Percentiles rank a stretch among this genome's conserved stretches.
phyloP scores from a whole-genome alignment of 2,329 filamentous ascomycete species.

The Aspergillus cejpii region DNA sequence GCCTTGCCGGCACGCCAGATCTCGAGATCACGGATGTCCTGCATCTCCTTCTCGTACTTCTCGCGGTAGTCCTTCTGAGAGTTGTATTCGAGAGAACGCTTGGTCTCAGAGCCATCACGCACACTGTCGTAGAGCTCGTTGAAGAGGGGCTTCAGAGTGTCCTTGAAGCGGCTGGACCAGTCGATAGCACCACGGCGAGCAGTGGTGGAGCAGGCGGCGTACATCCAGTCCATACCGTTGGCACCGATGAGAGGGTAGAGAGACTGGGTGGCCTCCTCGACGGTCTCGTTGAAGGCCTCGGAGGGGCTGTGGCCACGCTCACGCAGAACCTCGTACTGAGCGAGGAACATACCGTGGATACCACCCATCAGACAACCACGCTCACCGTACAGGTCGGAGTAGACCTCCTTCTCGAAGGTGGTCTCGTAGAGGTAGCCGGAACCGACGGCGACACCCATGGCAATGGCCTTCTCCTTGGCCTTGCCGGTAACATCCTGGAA shows the following conservation, averaged over 20 bases:
- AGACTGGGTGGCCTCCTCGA: constrained; percentile 97
- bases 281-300: constrained; percentile 99
- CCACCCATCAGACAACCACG: constrained; percentile 99
- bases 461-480: constrained; percentile 95
- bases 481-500: constrained; percentile 97
- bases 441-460: constrained; percentile 93
- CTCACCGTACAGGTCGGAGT: constrained; percentile 99
- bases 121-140: constrained; percentile 94
- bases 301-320: constrained; percentile 96
- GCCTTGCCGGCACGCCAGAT: constrained; percentile 99
- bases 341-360: constrained; percentile 99
- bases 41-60: constrained; percentile 96
- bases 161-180: constrained; percentile 97
- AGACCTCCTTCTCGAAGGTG: constrained; percentile 99
- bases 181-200: constrained; percentile 97
- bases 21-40: constrained; percentile 96
- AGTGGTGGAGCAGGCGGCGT: constrained; percentile 97
- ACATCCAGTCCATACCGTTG: constrained; percentile 99
- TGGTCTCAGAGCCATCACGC: constrained; percentile 83
- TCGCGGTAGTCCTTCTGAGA: constrained; percentile 90
- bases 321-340: constrained; percentile 99
- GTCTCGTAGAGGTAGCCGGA: constrained; percentile 99
- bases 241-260: constrained; percentile 95
- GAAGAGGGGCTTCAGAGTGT: constrained; percentile 97
- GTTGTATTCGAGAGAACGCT: constrained; percentile 97